Evolutionary conservation across 2,329 filamentous ascomycete genomes (phyloP), one percentile per base, ranked within the genome.

Genomic region (Neofusicoccum ribis): DNA sequence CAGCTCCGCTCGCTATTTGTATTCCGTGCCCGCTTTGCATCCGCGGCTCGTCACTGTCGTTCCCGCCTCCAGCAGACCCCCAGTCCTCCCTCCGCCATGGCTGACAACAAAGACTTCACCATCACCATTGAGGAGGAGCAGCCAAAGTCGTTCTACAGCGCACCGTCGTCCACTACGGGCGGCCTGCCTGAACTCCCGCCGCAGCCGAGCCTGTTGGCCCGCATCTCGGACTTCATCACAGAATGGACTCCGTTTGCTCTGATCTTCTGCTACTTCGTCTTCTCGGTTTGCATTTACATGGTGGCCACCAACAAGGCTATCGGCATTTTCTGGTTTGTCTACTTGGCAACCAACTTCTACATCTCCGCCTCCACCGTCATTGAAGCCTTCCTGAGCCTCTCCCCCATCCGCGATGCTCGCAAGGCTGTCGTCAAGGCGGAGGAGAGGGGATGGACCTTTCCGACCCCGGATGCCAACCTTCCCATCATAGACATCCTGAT

Each of bases 401-500:
- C 71, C 2, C 74, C 77, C 3, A 74, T 72, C 51, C 70, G 74
- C 8, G 74, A 79, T 66, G 75, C 78, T 23, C 71, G 75, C 44
- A 76, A 76, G 54, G 72, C 76, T 17, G 72, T 79, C 44, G 69
- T 68, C 1, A 74, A 80, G 61, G 76, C 76, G 5, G 72, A 76
- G 65, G 72, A 78, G 54, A 79, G 76, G 46, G 72, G 72, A 5
- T 81, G 79, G 79, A 67, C 71, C 5, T 81, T 81, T 61, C 79
- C 78, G 12, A 80, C 79, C 9, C 70, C 77, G 11, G 75, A 80
- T 63, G 70, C 74, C 52, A 70, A 81, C 14, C 72, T 83, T 2
- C 76, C 76, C 0, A 76, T 79, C 31, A 73, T 83, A 17, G 81
- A 83, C 66, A 72, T 83, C 46, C 73, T 83, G 62, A 81, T 83